These are phyloP conservation scores for Blastobotrys raffinosifermentans DNA, from an alignment of 1,139 yeast species.

Conservation along the genomic window DNA sequence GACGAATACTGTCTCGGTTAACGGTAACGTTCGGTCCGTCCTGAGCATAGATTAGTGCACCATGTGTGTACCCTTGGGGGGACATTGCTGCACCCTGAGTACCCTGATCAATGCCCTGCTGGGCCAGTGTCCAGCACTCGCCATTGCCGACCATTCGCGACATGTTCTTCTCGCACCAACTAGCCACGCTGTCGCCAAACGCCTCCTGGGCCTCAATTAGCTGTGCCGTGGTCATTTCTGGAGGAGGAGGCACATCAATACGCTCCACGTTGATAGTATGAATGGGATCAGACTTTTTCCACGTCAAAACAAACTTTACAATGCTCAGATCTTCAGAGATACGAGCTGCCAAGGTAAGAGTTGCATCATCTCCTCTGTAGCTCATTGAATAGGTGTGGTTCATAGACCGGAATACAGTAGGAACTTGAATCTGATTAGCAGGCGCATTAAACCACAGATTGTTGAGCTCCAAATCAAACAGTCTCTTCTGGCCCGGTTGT, in stretches of 20 bases:
- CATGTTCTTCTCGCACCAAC: conserved; percentile 53
- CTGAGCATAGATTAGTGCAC: conserved; percentile 46
- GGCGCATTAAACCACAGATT: conserved; percentile 27
- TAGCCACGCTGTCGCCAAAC: conserved; percentile 46
- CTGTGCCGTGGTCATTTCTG: conserved; percentile 37
- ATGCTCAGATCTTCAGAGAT: conserved; percentile 47
- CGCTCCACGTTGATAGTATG: conserved; percentile 32
- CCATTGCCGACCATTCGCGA: conserved; percentile 62
- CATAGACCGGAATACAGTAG: conserved; percentile 22
- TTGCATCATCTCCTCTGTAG: conserved; percentile 15
- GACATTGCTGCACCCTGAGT: conserved; percentile 61
- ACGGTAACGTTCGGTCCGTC: conserved; percentile 15
- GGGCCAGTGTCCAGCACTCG: conserved; percentile 76
- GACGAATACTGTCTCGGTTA: conserved; percentile 31
- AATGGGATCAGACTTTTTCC: conserved; percentile 35
- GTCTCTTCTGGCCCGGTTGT: conserved; percentile 10
- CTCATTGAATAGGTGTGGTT: conserved; percentile 17
- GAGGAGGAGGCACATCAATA: conserved; percentile 49
- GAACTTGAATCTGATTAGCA: conserved; percentile 19
- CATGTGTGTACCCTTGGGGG: conserved; percentile 51
- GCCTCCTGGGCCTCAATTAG: conserved; percentile 29
- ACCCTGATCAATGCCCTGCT: conserved; percentile 53
- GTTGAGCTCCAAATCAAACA: conserved; percentile 23
- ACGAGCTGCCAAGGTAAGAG: conserved; percentile 33
- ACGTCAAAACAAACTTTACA: conserved; percentile 41